Base-by-base conservation (phyloP, 1,284 basidiomycete genomes). In the Malassezia dermatis region DNA sequence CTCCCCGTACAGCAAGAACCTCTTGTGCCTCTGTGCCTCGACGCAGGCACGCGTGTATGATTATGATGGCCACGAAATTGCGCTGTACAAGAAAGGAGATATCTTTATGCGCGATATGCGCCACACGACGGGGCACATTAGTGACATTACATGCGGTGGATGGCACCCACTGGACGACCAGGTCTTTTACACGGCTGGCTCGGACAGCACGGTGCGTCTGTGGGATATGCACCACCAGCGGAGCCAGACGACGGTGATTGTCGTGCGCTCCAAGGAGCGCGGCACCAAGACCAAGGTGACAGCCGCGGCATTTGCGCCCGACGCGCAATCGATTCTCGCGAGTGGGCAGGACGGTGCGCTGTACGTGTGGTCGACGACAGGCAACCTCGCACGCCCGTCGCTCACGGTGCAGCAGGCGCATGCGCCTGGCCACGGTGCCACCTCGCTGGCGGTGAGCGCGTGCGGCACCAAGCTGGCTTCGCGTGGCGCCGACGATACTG, bases 71-170 rank as follows among this genome's bases (percentile, higher is more conserved):
- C 54, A 55, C 1, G 59, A 66, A 30, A n/a, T 67, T 0, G 60
- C 52, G 0, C 56, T 47, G 28, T 71, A 58, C 81, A 86, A 58
- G 85, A 96, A 96, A 77, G 94, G 94, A 31, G 94, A 99, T 77
- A 88, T 87, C 60, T 99, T 96, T 73, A 86, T 99, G 66, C 84
- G 94, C 51, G 94, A 99, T 77, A 94, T 98, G 88, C 89, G 89
- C 75, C 85, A 95, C 70, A 98, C 94, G 56, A 80, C 82, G 43
- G 94, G 94, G 2, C 94, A 99, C 76, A 90, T 95, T 46, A 85
- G 86, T 35, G 90, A 94, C 73, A 75, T 98, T 61, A 86, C 86
- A 23, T 81, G 83, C n/a, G 89, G 90, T 59, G 80, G 82, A 30
- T 98, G 89, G 86, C 88, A 95, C 75, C 93, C 93, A 1, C 84